phyloP scores from a whole-genome alignment of 768 basidiomycete genomes.

The Tephrocybe sp. region DNA sequence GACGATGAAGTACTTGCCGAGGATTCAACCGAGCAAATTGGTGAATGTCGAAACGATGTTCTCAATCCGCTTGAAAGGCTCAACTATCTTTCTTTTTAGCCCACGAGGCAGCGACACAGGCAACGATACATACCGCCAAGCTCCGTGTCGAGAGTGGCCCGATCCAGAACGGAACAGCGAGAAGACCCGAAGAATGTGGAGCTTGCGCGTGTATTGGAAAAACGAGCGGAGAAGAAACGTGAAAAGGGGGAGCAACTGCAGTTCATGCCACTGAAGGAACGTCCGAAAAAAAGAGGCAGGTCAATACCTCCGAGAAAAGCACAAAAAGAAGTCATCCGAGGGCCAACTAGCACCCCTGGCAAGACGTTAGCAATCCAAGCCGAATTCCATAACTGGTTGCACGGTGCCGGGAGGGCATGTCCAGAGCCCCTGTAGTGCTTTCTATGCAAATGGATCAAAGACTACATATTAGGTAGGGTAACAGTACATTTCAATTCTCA shows the following conservation, averaged over 20 bases:
- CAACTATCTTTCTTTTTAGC: constrained; percentile 44
- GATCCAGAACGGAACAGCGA: constrained; percentile 85
- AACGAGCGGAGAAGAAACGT: constrained; percentile 68
- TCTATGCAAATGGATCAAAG: no score
- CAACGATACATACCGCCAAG: constrained; percentile 78
- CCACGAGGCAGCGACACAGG: constrained; percentile 94
- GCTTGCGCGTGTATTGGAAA: constrained; percentile 82
- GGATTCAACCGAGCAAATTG: constrained; percentile 98
- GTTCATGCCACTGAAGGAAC: constrained; percentile 33
- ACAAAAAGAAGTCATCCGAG: constrained; percentile 23
- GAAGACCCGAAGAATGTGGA: constrained; percentile 96
- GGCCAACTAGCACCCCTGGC: constrained; percentile 16
- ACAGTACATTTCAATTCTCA: no score
- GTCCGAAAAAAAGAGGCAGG: constrained; percentile 30
- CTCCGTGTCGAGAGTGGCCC: constrained; percentile 89
- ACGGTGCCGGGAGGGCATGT: no score
- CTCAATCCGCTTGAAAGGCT: background rate
- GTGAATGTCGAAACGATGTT: constrained; percentile 47
- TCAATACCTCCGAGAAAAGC: constrained; percentile 20
- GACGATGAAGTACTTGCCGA: constrained; percentile 99
- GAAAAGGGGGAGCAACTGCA: constrained; percentile 56
- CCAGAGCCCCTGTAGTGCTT: no score
- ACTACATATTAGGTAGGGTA: no score
- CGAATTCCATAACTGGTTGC: no score
- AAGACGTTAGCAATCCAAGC: no score